These are phyloP conservation scores for Eutrema salsugineum DNA, from an alignment of 441 rosid genomes.

Conservation along the genomic window DNA sequence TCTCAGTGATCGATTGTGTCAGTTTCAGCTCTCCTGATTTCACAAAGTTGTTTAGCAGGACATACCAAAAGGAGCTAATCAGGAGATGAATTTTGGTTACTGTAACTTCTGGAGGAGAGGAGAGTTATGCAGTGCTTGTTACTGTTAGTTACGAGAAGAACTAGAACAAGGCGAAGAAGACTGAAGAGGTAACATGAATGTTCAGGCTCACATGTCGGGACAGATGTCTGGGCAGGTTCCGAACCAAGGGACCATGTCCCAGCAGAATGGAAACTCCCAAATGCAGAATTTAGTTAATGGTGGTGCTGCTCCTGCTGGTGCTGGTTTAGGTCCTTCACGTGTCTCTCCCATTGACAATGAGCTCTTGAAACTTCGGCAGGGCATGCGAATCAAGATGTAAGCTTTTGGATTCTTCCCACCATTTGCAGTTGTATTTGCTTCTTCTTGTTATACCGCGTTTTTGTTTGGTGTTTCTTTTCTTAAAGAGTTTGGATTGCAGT, in stretches of 20 bases:
- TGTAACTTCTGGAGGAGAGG: constrained; percentile 16
- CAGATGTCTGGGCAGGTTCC: constrained; percentile 78
- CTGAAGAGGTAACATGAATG: constrained; percentile 56
- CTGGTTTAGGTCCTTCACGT: constrained; percentile 31
- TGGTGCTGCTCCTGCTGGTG: constrained; percentile 26
- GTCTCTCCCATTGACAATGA: constrained; percentile 38
- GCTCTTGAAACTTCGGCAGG: constrained; percentile 42
- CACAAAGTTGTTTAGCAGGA: background rate
- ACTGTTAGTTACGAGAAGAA: constrained; percentile 29
- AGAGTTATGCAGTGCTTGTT: constrained; percentile 39
- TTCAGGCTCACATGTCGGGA: constrained; percentile 82
- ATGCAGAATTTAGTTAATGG: constrained; percentile 63
- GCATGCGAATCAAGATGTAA: constrained; percentile 70
- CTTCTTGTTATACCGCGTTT: background rate
- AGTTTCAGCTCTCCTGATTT: background rate
- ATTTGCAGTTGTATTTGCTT: background rate
- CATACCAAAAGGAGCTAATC: background rate
- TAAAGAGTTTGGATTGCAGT: background rate
- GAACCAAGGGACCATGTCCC: constrained; percentile 68
- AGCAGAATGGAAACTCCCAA: constrained; percentile 77
- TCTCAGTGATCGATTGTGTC: background rate
- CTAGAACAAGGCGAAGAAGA: constrained; percentile 32
- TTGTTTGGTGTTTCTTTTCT: background rate
- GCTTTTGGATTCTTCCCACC: background rate
- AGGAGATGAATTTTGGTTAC: constrained; percentile 38